Evolutionary conservation across 805 yeast genomes (phyloP).

Genomic region (Cyberlindnera bimundalis): DNA sequence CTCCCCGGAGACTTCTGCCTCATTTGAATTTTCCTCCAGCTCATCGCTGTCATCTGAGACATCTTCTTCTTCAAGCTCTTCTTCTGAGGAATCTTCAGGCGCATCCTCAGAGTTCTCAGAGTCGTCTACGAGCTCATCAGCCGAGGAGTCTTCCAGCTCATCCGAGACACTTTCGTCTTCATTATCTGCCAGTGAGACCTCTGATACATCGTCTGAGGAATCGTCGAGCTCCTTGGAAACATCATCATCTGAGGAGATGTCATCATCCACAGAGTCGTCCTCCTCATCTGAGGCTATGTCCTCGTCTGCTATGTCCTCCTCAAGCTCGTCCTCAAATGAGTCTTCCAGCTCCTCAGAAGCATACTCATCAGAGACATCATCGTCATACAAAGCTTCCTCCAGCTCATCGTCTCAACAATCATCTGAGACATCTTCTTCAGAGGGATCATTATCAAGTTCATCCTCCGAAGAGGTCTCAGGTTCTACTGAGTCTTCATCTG

Average conservation of each 20-base stretch:
- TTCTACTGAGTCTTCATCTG: conserved; percentile 4
- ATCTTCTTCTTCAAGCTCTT: not conserved
- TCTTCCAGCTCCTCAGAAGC: not conserved
- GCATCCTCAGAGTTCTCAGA: not conserved
- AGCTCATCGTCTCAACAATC: too few species aligned
- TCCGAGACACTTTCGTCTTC: conserved; percentile 9
- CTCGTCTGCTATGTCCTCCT: not conserved
- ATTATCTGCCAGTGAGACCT: conserved; percentile 13
- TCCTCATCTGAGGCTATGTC: not conserved
- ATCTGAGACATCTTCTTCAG: not conserved
- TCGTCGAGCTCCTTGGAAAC: too few species aligned
- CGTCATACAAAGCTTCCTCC: too few species aligned
- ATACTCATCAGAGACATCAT: not conserved
- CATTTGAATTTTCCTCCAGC: too few species aligned
- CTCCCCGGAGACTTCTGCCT: not conserved
- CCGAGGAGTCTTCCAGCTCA: not conserved
- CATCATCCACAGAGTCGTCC: too few species aligned
- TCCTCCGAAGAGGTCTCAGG: not conserved
- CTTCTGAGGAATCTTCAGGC: not conserved
- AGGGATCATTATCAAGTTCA: too few species aligned
- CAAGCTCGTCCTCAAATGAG: not conserved
- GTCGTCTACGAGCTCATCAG: not conserved
- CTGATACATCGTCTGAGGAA: not conserved
- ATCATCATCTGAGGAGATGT: too few species aligned
- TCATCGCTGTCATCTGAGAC: not conserved